Percentiles rank a stretch among this genome's conserved stretches.
phyloP scores from a whole-genome alignment of 2,329 filamentous ascomycete species.

The Catunica adiposa region DNA sequence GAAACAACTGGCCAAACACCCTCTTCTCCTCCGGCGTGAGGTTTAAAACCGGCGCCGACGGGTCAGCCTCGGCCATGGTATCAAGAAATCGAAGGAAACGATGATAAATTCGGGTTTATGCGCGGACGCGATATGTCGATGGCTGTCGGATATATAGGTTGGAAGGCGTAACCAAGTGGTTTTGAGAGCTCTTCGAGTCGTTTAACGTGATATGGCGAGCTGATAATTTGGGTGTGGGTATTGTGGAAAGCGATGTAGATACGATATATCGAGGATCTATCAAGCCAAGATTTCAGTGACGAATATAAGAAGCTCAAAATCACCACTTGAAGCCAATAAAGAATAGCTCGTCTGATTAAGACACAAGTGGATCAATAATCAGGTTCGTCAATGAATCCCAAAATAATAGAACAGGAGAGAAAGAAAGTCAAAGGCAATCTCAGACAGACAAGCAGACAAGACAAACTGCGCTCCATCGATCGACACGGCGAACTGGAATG shows the following conservation, averaged over 20 bases:
- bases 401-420: neutral
- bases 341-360: no score
- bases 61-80: constrained; percentile 14
- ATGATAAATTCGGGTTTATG: neutral
- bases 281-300: no score
- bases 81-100: neutral
- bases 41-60: constrained; percentile 51
- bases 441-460: neutral
- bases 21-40: constrained; percentile 84
- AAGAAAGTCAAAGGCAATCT: neutral
- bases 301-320: no score
- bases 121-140: neutral
- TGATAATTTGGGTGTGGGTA: no score
- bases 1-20: constrained; percentile 82
- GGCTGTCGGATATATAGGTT: neutral
- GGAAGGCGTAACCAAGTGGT: no score
- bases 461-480: neutral
- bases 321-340: no score
- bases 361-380: no score
- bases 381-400: no score
- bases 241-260: no score
- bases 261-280: no score
- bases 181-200: no score
- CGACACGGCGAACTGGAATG: neutral
- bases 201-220: no score